Evolutionary conservation across 345 rosid genomes (phyloP), one percentile per base, ranked within the genome.

Genomic region (Gossypium rotundifolium): DNA sequence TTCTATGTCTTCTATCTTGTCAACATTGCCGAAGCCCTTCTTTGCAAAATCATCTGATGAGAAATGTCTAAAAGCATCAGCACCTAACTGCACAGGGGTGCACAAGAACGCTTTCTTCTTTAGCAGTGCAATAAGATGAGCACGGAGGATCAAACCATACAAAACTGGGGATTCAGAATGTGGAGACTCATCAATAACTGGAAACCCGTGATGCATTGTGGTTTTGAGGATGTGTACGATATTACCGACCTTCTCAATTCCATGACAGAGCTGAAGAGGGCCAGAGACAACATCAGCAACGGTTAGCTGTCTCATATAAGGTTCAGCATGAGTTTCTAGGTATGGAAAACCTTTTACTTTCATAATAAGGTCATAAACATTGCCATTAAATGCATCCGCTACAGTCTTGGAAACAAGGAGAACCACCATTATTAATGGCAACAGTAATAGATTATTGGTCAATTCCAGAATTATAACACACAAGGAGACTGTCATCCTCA

Each of bases 401-500:
- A 91, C 94, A 2, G 96, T 91, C 88, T 95, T 95, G 18, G 98
- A 95, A 77, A 91, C 79, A 72, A 95, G 84, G 80, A 95, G 99
- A 79, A 93, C 96, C 77, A 95, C 52, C 99, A 95, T 93, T 89
- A 93, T 90, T 89, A 95, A 78, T 48, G 99, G 98, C 7, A 95
- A 84, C 42, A 95, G 75, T 72, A 93, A 81, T 10, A 95, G 89
- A 75, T 93, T 95, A 81, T 91, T 95, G 48, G 97, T 95, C 75
- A 93, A 76, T 84, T 95, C 98, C 76, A 93, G 84, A 71, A 95
- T 84, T 73, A 95, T 88, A 40, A 90, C 98, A 78, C 97, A 93
- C 22, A 91, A 80, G 52, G 97, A 95, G 63, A 93, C 94, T 0
- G 99, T 95, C 93, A 83, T 89, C 87, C 97, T 87, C 99, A 93